phyloP scores from a whole-genome alignment of 768 basidiomycete genomes.

The Sarcomyxa edulis region DNA sequence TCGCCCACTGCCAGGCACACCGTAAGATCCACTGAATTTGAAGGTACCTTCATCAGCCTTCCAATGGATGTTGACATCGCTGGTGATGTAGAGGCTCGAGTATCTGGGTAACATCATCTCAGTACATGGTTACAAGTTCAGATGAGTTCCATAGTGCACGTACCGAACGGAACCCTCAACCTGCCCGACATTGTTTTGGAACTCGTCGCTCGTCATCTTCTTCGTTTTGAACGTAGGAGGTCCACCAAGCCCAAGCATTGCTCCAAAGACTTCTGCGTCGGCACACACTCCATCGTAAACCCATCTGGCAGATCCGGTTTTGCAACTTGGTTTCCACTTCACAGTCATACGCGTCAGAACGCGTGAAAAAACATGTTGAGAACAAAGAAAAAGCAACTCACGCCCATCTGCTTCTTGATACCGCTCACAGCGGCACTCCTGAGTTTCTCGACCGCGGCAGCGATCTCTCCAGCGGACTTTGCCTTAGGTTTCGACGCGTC shows the following conservation, averaged over 20 bases:
- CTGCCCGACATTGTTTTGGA: conserved; percentile 25
- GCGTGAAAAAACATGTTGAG: conserved; percentile 1
- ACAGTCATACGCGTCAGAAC: conserved; percentile 3
- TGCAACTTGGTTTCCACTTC: conserved; percentile 49
- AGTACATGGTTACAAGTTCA: too few relatives aligned
- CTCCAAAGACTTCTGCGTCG: conserved; percentile 42
- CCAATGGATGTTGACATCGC: conserved; percentile 42
- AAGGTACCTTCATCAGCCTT: conserved; percentile 44
- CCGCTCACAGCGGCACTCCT: conserved; percentile 39
- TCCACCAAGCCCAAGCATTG: conserved; percentile 32
- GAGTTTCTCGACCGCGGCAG: conserved; percentile 39
- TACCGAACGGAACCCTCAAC: conserved; percentile 33
- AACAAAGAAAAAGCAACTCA: conserved; percentile 15
- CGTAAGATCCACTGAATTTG: conserved; percentile 51
- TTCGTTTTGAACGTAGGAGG: conserved; percentile 47
- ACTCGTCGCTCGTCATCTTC: conserved; percentile 33
- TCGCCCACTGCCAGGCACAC: too few relatives aligned
- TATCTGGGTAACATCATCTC: conserved; percentile 30
- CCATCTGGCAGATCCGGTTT: conserved; percentile 40
- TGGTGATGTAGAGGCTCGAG: conserved; percentile 28
- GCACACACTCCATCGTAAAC: conserved; percentile 47
- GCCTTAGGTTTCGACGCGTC: conserved; percentile 18
- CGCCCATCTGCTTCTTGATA: conserved; percentile 47
- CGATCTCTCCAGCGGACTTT: conserved; percentile 32
- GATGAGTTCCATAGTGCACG: too few relatives aligned